Base-by-base conservation (phyloP, 2,329 filamentous ascomycete species). In the Apiospora rasikravindrae region DNA sequence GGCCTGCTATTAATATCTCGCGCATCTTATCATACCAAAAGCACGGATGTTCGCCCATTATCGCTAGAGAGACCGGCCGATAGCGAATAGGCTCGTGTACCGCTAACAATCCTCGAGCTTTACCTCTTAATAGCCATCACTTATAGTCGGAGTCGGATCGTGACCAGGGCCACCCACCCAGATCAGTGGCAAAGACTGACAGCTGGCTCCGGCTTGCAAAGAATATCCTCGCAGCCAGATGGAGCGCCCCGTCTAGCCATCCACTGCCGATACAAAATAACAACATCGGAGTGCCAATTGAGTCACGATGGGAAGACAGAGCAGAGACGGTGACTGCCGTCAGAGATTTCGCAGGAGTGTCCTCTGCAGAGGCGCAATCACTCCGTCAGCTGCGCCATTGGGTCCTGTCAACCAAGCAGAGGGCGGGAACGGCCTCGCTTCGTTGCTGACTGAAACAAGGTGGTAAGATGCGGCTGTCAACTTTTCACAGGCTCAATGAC, bases 381-480 rank as follows among this genome's bases (percentile, higher is more conserved):
- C 57, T 33, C 40, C 19, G 10, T 33, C 6, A 40, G 57, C 57
- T 64, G 57, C 57, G 57, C 57, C 57, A 37, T 37, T 22, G 53
- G 57, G 57, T 2, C 33, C 33, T 40, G 57, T n/a, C 57, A 37
- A 40, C 57, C 33, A 64, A 64, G 57, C 29, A 40, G 33, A 64
- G 11, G 19, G 57, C 57, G n/a, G 33, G 57, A n/a, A 40, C 29
- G 13, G 33, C 44, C 44, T 69, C 44, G 44, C 44, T 37, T 69
- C 44, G 26, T 37, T 37, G 26, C 3, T 69, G 26, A 49, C 67
- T 69, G 67, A 49, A 49, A 69, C 67, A 69, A 49, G 47, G 47
- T 69, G 44, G 67, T 49, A 47, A 69, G 67, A 33, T 69, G 67
- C 67, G 57, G 57, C 57, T 64, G 57, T 64, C 57, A 64, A 40